Percentiles rank a stretch among this genome's conserved stretches.
Evolutionary conservation across 1,139 yeast genomes (phyloP).

Genomic region (Suhomyces atakaporum): DNA sequence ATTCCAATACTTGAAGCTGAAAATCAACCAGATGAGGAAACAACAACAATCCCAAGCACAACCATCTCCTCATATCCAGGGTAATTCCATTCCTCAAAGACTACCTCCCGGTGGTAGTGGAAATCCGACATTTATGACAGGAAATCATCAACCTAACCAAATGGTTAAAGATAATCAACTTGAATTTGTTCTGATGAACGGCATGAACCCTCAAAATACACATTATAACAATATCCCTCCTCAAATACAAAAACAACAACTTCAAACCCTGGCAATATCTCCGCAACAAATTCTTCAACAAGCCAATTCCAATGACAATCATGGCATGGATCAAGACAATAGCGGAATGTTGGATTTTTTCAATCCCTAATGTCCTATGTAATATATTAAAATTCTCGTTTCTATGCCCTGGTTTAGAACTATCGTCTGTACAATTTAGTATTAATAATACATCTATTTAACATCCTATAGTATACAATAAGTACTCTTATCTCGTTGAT

Average conservation of each 20-base stretch:
- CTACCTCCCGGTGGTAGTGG: conserved; percentile 2
- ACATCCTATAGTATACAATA: background rate
- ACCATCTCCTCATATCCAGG: conserved; percentile 14
- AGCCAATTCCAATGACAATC: conserved; percentile 24
- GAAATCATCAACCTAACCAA: too few species aligned
- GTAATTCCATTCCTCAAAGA: conserved; percentile 2
- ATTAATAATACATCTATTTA: conserved; percentile 7
- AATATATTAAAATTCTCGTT: conserved; percentile 3
- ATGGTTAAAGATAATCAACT: conserved; percentile 4
- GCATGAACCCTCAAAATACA: conserved; percentile 8
- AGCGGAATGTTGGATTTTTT: conserved; percentile 21
- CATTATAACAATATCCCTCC: conserved; percentile 5
- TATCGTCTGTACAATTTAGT: conserved; percentile 1
- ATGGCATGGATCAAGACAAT: conserved; percentile 16
- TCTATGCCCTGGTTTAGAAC: too few species aligned
- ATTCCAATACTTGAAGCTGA: conserved; percentile 48
- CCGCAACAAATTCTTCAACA: conserved; percentile 45
- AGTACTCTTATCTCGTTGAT: background rate
- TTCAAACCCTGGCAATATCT: conserved; percentile 28
- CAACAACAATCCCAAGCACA: conserved; percentile 20
- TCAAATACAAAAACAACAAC: conserved; percentile 9
- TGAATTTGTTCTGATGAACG: conserved; percentile 7
- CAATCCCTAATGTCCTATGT: conserved; percentile 7
- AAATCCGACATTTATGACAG: conserved; percentile 20
- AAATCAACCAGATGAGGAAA: conserved; percentile 45